Base-by-base conservation (phyloP, 73 alveolate genomes). In the Symbiodinium pilosum region DNA sequence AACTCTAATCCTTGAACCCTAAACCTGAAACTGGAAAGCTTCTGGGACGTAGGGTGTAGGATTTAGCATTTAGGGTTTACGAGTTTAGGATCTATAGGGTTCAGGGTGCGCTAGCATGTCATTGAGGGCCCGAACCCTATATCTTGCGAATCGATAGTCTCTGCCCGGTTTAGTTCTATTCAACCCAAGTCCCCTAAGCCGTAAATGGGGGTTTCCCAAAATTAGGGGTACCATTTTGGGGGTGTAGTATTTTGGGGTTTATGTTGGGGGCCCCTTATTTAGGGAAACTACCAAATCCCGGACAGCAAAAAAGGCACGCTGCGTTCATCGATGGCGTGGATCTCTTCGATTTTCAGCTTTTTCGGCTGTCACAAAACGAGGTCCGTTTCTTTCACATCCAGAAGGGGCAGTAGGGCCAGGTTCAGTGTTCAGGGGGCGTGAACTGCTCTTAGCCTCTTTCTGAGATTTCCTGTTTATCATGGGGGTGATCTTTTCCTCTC, bases 301-400 rank as follows among this genome's bases (percentile, higher is more conserved):
- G n/a, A n/a, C n/a, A n/a, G n/a, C n/a, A n/a, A n/a, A n/a, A 51
- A 2, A 89, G 96, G 96, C 96, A 89, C 28, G 96, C 96, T 0
- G 96, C 87, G 34, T 89, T 89, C 75, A 42, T 81, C 3, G 96
- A 89, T 12, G 96, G 96, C 68, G 47, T 64, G 14, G 96, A 89
- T 38, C 88, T 89, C 54, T 89, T 89, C 39, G 96, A 89, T 51
- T 89, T 59, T 51, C 84, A 41, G 30, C 52, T 32, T 87, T 89
- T 89, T 87, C 43, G 51, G 51, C 51, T 89, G 77, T 68, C 96
- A 21, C 71, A 39, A 28, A 52, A n/a, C 1, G 96, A 89, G 96
- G 93, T 40, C 41, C 2, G 69, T 14, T 26, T n/a, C n/a, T n/a
- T n/a, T n/a, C n/a, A n/a, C n/a, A n/a, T n/a, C n/a, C n/a, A n/a